These are phyloP conservation scores for Trichoderma gamsii DNA, from an alignment of 495 filamentous ascomycete species.

Conservation along the genomic window DNA sequence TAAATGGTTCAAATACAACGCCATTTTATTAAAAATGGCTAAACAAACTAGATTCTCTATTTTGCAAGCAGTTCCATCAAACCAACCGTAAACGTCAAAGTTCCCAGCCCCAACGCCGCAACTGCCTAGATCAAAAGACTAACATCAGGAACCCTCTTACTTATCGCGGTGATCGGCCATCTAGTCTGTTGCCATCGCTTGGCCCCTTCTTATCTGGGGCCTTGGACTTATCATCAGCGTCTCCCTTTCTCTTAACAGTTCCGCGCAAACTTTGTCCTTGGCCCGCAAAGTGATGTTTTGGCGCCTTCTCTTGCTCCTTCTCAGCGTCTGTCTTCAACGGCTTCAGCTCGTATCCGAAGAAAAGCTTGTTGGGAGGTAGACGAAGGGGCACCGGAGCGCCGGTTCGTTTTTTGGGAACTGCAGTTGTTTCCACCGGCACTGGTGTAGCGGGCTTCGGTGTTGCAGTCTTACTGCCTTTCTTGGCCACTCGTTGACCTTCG, in stretches of 20 bases:
- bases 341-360: slow-evolving; percentile 91
- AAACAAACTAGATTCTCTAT: background rate
- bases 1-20: too few relatives aligned
- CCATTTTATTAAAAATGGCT: background rate
- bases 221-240: slow-evolving; percentile 35
- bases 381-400: slow-evolving; percentile 85
- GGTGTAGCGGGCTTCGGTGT: slow-evolving; percentile 80
- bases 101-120: slow-evolving; percentile 13
- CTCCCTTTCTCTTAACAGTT: slow-evolving; percentile 50
- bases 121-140: background rate
- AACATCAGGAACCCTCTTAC: background rate
- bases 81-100: background rate
- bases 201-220: slow-evolving; percentile 29
- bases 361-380: slow-evolving; percentile 80
- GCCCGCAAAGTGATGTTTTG: slow-evolving; percentile 75
- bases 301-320: slow-evolving; percentile 55
- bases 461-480: slow-evolving; percentile 71
- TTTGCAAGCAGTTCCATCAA: background rate
- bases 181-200: slow-evolving; percentile 32
- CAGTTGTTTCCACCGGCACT: slow-evolving; percentile 57
- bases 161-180: slow-evolving; percentile 26
- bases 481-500: slow-evolving; percentile 71
- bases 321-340: slow-evolving; percentile 77
- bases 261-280: slow-evolving; percentile 78
- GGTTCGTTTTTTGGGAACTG: slow-evolving; percentile 41